Conservation (phyloP, 805 yeast genomes). For the Teunomyces cretensis region DNA sequence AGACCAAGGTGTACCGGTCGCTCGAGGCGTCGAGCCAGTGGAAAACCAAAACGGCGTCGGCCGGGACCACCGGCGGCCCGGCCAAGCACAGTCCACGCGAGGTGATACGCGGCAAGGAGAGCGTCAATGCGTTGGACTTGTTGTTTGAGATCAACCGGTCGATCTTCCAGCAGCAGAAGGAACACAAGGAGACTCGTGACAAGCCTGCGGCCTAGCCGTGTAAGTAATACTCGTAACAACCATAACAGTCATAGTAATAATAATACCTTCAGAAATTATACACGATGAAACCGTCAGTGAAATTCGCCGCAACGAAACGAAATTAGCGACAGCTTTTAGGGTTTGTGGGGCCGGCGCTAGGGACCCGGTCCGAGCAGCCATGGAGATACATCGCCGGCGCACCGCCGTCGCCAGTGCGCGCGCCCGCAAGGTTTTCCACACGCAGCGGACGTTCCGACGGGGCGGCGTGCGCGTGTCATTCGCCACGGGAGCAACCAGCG, state of each 20-base stretch:
- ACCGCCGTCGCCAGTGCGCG: too few species aligned
- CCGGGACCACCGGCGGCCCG: not conserved
- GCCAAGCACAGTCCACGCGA: constrained; percentile 1
- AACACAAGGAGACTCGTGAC: constrained; percentile 1
- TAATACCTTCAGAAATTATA: too few species aligned
- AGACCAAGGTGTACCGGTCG: constrained; percentile 19
- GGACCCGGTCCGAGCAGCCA: not conserved
- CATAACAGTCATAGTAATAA: too few species aligned
- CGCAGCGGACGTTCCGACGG: too few species aligned
- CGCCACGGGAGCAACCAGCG: too few species aligned
- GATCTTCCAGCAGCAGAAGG: constrained; percentile 15
- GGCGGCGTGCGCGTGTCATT: too few species aligned
- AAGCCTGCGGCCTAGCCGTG: too few species aligned
- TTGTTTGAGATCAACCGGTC: constrained; percentile 20
- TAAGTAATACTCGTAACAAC: too few species aligned
- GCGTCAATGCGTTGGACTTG: constrained; percentile 13
- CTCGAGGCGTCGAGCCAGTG: constrained; percentile 24
- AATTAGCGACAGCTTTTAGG: not conserved
- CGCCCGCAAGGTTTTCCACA: too few species aligned
- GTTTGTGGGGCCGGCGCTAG: not conserved
- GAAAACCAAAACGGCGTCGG: constrained; percentile 12
- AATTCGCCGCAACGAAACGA: too few species aligned
- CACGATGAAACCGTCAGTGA: too few species aligned
- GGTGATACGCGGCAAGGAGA: constrained; percentile 9
- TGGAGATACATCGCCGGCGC: constrained; percentile 2